Evolutionary conservation across 371 early-diverging fungal genomes (phyloP).

Genomic region (Capniomyces stellatus): DNA sequence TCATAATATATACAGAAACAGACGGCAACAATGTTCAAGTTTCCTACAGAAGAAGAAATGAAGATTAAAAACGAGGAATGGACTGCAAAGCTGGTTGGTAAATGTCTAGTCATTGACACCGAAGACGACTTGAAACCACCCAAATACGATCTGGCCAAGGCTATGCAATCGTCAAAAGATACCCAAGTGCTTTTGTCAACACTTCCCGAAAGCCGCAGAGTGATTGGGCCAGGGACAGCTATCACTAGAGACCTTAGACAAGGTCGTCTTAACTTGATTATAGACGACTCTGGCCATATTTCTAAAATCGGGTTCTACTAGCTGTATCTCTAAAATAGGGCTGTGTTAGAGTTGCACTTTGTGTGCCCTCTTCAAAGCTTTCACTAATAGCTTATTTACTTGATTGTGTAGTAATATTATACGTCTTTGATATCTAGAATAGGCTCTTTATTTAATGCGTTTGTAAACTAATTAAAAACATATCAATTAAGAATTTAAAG

Average conservation of each 20-base stretch:
- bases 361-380: too few relatives aligned
- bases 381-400: too few relatives aligned
- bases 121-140: background rate
- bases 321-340: background rate
- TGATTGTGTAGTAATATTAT: too few relatives aligned
- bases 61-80: background rate
- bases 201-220: background rate
- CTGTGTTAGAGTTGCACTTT: too few relatives aligned
- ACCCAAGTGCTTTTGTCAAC: background rate
- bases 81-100: background rate
- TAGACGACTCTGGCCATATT: background rate
- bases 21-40: background rate
- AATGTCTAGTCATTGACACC: background rate
- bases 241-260: background rate
- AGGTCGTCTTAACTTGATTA: background rate
- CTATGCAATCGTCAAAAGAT: too few relatives aligned
- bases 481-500: too few relatives aligned
- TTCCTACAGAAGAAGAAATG: background rate
- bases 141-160: too few relatives aligned
- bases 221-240: background rate
- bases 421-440: too few relatives aligned
- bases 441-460: too few relatives aligned
- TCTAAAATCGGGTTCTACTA: background rate
- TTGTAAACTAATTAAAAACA: too few relatives aligned
- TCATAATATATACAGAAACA: too few relatives aligned